Evolutionary conservation across 768 basidiomycete species (phyloP), one percentile per base, ranked within the genome.

Genomic region (Amanita rubescens): DNA sequence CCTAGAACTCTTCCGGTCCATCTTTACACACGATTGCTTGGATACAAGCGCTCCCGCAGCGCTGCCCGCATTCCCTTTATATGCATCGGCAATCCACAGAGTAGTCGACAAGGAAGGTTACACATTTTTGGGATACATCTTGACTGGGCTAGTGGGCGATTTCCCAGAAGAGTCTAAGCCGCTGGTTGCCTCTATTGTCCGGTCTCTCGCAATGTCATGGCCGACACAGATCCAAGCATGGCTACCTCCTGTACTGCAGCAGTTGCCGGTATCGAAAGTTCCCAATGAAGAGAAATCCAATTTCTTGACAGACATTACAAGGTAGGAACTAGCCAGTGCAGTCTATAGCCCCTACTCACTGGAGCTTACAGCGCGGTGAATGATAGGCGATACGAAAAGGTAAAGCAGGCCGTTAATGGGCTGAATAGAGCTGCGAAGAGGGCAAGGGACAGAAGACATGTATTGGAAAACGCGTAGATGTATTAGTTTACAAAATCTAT

Each of bases 131-230:
- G 77, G 78, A 12, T 80, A 80, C 57, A 66, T 93, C 25, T 71
- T 98, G 49, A 70, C 76, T 17, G 95, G 96, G 3, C 73, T 97
- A 24, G 82, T 90, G 3, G 84, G 87, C 19, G 85, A 88, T 56
- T 98, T 94, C 65, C 90, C 91, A 3, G 92, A 92, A 63, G 95
- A 97, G 55, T 78, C 84, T 3, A 74, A 82, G 5, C 76, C 87
- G 8, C 65, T 73, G 33, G 84, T 94, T 42, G 81, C 91, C 52
- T 81, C 85, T 2, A 84, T 97, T 56, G 80, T 95, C 66, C 80
- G 90, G 14, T 75, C 79, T 11, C 66, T 93, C 49, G 75, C 84
- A 24, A 68, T 72, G 34, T 62, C 81, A n/a, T 91, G 88, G 83
- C 75, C 86, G 2, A 63, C 72, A 6, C 83, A 86, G 63, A 65